phyloP scores from a whole-genome alignment of 2,329 filamentous ascomycete species.

The Mariannaea elegans region DNA sequence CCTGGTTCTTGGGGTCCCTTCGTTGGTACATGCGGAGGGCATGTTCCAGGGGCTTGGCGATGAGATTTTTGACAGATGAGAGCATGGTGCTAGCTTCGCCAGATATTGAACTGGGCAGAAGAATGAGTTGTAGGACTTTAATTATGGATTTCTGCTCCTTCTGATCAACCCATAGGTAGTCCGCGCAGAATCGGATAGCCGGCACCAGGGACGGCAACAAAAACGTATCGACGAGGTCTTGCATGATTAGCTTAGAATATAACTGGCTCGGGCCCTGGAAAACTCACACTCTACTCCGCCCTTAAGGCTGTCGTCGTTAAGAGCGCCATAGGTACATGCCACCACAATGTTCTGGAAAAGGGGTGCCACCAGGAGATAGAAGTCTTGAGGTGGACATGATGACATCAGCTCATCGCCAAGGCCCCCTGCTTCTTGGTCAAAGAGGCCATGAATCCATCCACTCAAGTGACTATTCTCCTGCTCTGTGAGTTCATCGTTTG shows the following conservation, averaged over 20 bases:
- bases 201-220: slow-evolving; percentile 80
- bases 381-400: slow-evolving; percentile 82
- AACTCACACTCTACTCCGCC: slow-evolving; percentile 78
- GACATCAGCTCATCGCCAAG: slow-evolving; percentile 84
- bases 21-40: slow-evolving; percentile 73
- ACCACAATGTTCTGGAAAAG: slow-evolving; percentile 79
- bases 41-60: slow-evolving; percentile 74
- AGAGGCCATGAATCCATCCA: slow-evolving; percentile 81
- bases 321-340: slow-evolving; percentile 70
- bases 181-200: slow-evolving; percentile 75
- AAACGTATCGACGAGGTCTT: slow-evolving; percentile 81
- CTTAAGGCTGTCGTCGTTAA: slow-evolving; percentile 76
- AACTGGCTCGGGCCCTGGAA: accelerated
- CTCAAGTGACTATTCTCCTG: slow-evolving; percentile 72
- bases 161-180: slow-evolving; percentile 73
- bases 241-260: slow-evolving; percentile 25
- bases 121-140: slow-evolving; percentile 75
- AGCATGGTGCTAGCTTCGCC: slow-evolving; percentile 77
- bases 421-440: slow-evolving; percentile 76
- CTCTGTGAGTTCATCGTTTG: slow-evolving; percentile 68
- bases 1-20: slow-evolving; percentile 71
- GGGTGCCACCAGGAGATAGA: slow-evolving; percentile 80
- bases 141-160: slow-evolving; percentile 74
- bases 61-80: slow-evolving; percentile 74
- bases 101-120: slow-evolving; percentile 75